Conservation (phyloP, 345 rosid species). For the Ceriops zippeliana region DNA sequence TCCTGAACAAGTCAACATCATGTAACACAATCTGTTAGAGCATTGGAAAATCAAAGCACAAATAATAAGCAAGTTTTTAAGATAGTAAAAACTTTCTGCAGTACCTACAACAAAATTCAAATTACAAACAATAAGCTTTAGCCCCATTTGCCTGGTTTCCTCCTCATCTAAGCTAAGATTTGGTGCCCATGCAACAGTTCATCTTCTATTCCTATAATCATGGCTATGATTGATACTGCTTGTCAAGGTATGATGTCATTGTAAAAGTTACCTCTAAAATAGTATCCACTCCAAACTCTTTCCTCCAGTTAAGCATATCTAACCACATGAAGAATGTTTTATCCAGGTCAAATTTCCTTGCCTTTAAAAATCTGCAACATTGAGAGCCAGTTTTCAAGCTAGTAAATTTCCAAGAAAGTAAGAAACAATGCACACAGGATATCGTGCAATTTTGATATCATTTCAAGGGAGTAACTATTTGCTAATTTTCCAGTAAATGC, state of each 20-base stretch:
- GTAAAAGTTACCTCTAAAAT: constrained; percentile 58
- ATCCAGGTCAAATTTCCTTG: constrained; percentile 77
- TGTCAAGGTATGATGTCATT: not conserved
- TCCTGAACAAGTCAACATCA: constrained; percentile 46
- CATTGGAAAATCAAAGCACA: constrained; percentile 4
- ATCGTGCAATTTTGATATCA: not conserved
- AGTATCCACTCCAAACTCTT: constrained; percentile 66
- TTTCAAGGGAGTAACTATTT: too few species aligned
- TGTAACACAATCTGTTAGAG: constrained; percentile 9
- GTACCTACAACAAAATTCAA: constrained; percentile 1
- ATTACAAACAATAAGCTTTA: constrained; percentile 1
- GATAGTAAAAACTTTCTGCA: constrained; percentile 8
- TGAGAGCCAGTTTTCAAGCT: not conserved
- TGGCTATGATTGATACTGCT: not conserved
- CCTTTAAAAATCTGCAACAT: constrained; percentile 7
- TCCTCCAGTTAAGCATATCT: constrained; percentile 92
- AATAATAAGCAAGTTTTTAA: not conserved
- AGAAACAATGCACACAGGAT: not conserved
- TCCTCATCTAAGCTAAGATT: constrained; percentile 9
- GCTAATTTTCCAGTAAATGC: too few species aligned
- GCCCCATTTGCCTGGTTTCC: not conserved
- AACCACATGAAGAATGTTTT: constrained; percentile 89
- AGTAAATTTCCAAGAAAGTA: not conserved
- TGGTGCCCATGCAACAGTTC: constrained; percentile 13
- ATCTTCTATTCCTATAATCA: constrained; percentile 1